Percentiles rank a stretch among this genome's conserved stretches.
Evolutionary conservation across 83 land plant species (phyloP).

Genomic region (Picea mariana): DNA sequence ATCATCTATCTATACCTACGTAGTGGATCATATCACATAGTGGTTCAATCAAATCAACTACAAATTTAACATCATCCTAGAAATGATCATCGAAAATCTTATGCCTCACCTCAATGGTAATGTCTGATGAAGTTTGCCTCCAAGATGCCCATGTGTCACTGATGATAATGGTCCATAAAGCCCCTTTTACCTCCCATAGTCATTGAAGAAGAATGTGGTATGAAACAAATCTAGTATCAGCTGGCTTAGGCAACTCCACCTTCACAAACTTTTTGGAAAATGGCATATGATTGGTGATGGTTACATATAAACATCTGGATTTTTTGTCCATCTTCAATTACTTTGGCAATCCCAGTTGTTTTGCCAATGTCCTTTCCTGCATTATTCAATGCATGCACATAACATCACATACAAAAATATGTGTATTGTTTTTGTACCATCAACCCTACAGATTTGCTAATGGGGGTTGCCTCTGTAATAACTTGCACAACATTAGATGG

Average conservation of each 20-base stretch:
- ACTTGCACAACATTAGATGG: neutral
- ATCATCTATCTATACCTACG: too few species aligned
- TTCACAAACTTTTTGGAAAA: neutral
- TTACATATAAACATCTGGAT: neutral
- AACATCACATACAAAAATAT: neutral
- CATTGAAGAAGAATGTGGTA: neutral
- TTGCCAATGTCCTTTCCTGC: neutral
- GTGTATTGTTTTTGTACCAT: neutral
- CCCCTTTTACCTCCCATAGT: neutral
- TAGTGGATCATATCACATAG: too few species aligned
- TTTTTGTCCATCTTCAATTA: neutral
- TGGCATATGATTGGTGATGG: neutral
- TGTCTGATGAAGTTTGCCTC: too few species aligned
- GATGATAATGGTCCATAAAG: neutral
- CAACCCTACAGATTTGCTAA: neutral
- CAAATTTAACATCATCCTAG: too few species aligned
- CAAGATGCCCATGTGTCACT: too few species aligned
- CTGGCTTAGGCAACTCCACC: neutral
- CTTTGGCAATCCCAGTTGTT: neutral
- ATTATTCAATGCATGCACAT: neutral
- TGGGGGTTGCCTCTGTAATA: neutral
- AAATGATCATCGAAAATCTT: too few species aligned
- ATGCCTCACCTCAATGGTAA: too few species aligned
- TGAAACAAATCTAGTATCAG: neutral
- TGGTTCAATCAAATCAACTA: too few species aligned